Conservation (phyloP, 106 monocot species). For the Dendrobium huoshanense region DNA sequence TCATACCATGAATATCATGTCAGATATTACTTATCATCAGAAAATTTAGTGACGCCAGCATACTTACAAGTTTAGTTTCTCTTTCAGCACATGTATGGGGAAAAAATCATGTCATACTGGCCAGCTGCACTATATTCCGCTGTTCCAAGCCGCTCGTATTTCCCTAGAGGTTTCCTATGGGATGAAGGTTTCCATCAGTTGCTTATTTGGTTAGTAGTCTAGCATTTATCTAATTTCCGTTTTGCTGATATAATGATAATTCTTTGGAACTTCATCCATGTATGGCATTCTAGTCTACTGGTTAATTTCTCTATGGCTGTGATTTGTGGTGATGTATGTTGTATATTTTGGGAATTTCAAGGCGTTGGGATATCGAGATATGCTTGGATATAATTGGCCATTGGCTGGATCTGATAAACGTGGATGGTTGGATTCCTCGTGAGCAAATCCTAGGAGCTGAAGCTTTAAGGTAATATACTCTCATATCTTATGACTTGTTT, state of each 20-base stretch:
- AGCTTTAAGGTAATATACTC: slow-evolving; percentile 69
- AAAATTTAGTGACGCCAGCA: too few relatives aligned
- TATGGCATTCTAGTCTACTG: background rate
- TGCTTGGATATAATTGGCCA: slow-evolving; percentile 92
- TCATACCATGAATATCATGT: too few relatives aligned
- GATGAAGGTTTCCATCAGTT: slow-evolving; percentile 99
- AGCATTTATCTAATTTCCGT: background rate
- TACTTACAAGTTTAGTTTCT: slow-evolving; percentile 1
- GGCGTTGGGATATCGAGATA: slow-evolving; percentile 85
- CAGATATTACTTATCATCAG: too few relatives aligned
- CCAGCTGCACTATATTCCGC: slow-evolving; percentile 88
- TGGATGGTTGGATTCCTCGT: slow-evolving; percentile 99
- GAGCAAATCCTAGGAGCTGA: slow-evolving; percentile 95
- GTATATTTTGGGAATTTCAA: slow-evolving; percentile 20
- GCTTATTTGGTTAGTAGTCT: slow-evolving; percentile 65
- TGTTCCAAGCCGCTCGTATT: slow-evolving; percentile 90
- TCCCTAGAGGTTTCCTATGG: slow-evolving; percentile 98
- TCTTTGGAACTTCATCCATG: background rate
- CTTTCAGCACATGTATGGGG: slow-evolving; percentile 62
- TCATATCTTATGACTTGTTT: background rate
- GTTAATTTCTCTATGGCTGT: background rate
- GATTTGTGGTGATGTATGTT: background rate
- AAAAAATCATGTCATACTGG: slow-evolving; percentile 75
- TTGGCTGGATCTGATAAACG: slow-evolving; percentile 93
- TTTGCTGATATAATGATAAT: background rate